Evolutionary conservation across 768 basidiomycete genomes (phyloP).

Genomic region (Clitopilus passeckerianus): DNA sequence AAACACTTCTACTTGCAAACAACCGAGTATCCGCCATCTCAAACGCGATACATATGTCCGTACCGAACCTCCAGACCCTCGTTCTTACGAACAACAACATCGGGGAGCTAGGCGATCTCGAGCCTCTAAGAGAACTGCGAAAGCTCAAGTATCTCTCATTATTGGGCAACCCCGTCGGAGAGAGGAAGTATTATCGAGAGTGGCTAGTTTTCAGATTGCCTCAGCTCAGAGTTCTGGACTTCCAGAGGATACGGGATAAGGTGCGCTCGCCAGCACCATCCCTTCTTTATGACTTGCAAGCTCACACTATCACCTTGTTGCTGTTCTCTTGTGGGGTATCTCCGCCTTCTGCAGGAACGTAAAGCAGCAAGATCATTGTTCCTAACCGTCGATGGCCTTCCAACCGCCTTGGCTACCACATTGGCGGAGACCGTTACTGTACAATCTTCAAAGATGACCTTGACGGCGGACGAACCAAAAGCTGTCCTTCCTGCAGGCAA

Average conservation of each 20-base stretch:
- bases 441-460: constrained; percentile 51
- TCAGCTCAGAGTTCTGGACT: constrained; percentile 88
- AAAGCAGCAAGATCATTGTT: constrained; percentile 70
- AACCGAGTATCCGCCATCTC: constrained; percentile 86
- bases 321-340: constrained; percentile 11
- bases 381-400: constrained; percentile 72
- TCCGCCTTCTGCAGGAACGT: constrained; percentile 58
- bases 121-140: constrained; percentile 73
- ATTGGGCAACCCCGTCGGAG: constrained; percentile 78
- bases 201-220: constrained; percentile 91
- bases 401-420: constrained; percentile 76
- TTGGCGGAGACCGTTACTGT: constrained; percentile 71
- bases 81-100: constrained; percentile 83
- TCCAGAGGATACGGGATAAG: constrained; percentile 92
- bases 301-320: constrained; percentile 13
- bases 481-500: constrained; percentile 49
- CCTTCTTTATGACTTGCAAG: constrained; percentile 16
- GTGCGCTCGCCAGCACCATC: constrained; percentile 53
- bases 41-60: constrained; percentile 74
- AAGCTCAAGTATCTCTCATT: constrained; percentile 73
- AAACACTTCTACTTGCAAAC: constrained; percentile 82
- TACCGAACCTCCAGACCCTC: constrained; percentile 79
- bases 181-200: constrained; percentile 95
- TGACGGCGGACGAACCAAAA: constrained; percentile 80
- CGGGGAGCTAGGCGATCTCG: constrained; percentile 77